These are phyloP conservation scores for Metschnikowia matae DNA, from an alignment of 805 yeast species.

Conservation along the genomic window DNA sequence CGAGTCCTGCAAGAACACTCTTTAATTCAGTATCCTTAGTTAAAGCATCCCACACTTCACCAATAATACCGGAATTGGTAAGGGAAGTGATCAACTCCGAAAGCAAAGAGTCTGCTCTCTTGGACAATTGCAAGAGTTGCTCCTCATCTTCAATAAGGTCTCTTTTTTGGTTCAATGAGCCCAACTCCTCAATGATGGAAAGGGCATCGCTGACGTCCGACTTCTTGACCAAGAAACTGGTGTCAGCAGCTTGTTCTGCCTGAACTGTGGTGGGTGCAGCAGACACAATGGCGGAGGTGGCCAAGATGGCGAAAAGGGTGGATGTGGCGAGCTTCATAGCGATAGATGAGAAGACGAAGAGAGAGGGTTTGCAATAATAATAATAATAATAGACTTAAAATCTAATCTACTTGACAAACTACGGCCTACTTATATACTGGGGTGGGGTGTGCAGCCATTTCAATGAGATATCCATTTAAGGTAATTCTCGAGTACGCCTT, in stretches of 20 bases:
- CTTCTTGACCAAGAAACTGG: slow-evolving; percentile 29
- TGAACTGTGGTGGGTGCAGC: slow-evolving; percentile 28
- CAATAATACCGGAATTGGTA: slow-evolving; percentile 35
- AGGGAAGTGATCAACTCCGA: slow-evolving; percentile 35
- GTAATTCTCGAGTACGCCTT: neutral
- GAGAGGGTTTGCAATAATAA: neutral
- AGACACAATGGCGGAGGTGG: slow-evolving; percentile 32
- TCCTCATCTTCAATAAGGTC: slow-evolving; percentile 25
- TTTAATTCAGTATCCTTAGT: slow-evolving; percentile 30
- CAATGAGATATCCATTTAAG: slow-evolving; percentile 3
- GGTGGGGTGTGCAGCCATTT: neutral
- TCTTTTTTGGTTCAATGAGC: slow-evolving; percentile 35
- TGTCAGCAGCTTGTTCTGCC: slow-evolving; percentile 17
- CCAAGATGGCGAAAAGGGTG: slow-evolving; percentile 38
- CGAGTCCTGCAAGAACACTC: slow-evolving; percentile 23
- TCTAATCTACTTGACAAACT: no score
- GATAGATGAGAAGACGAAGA: neutral
- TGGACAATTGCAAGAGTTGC: slow-evolving; percentile 25
- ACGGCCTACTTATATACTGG: neutral
- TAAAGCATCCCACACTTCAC: slow-evolving; percentile 32
- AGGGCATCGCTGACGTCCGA: slow-evolving; percentile 32
- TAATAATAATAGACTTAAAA: neutral
- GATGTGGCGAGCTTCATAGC: slow-evolving; percentile 41
- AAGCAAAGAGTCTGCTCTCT: slow-evolving; percentile 35
- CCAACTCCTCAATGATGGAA: slow-evolving; percentile 30